Conservation (phyloP, 176 grass and related monocot genomes). For the Eremochloa ophiuroides region DNA sequence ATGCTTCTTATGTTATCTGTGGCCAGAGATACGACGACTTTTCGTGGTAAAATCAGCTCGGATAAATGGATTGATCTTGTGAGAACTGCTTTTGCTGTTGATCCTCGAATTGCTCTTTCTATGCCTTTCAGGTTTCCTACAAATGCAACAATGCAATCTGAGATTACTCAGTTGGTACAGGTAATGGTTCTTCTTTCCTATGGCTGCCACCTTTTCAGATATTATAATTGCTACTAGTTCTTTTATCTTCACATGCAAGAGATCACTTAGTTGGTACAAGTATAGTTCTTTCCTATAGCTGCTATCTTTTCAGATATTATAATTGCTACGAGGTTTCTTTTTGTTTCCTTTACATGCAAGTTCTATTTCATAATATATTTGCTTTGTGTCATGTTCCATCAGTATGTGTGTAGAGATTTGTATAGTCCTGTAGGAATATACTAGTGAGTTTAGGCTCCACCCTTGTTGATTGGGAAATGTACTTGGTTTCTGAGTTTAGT, state of each 20-base stretch:
- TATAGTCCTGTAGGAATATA: background rate
- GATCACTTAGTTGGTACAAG: background rate
- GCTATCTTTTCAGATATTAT: conserved; percentile 15
- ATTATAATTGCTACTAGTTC: conserved; percentile 12
- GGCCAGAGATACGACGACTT: conserved; percentile 63
- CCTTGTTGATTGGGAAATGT: background rate
- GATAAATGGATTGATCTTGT: conserved; percentile 97
- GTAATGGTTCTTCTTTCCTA: conserved; percentile 44
- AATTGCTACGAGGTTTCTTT: conserved; percentile 6
- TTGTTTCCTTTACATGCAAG: conserved; percentile 17
- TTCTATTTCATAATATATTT: conserved; percentile 8
- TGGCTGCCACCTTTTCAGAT: conserved; percentile 17
- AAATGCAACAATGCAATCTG: conserved; percentile 62
- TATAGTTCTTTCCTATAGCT: background rate
- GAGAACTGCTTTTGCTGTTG: conserved; percentile 93
- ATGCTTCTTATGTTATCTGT: conserved; percentile 27
- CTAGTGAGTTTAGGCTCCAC: background rate
- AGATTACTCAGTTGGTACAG: conserved; percentile 95
- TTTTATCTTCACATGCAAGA: conserved; percentile 9
- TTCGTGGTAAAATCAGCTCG: conserved; percentile 72
- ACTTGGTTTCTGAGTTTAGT: conserved; percentile 13
- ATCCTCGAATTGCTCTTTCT: conserved; percentile 74
- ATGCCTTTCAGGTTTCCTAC: conserved; percentile 80
- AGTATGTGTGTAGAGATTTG: background rate
- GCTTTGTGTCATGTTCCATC: background rate